Percentiles rank a stretch among this genome's conserved stretches.
Conservation (phyloP, 768 basidiomycete genomes). For the Trametes cubensis region DNA sequence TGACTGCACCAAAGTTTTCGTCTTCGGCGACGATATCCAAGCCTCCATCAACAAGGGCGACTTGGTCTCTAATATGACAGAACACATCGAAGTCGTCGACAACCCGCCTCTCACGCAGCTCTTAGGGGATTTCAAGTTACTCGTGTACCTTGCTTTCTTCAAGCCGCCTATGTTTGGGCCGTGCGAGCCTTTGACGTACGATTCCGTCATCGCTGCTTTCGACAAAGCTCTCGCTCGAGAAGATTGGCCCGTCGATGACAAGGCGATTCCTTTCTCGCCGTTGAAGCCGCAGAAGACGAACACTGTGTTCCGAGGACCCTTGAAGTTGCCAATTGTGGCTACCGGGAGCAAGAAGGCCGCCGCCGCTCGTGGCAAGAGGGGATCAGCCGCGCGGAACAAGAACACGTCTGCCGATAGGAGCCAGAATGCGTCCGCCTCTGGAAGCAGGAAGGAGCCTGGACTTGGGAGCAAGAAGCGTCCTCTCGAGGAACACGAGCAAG, state of each 20-base stretch:
- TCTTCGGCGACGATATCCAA: not conserved
- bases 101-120: not conserved
- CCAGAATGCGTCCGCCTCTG: no score
- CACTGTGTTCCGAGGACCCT: not conserved
- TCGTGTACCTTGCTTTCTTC: not conserved
- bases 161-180: not conserved
- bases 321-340: no score
- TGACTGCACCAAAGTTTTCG: not conserved
- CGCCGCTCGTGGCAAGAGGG: not conserved
- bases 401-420: no score
- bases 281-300: not conserved
- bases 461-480: not conserved
- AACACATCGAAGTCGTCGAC: no score
- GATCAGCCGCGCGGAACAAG: no score
- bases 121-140: not conserved
- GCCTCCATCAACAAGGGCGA: not conserved
- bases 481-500: not conserved
- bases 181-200: not conserved
- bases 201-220: not conserved
- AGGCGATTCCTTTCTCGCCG: not conserved
- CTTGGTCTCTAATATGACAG: not conserved
- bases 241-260: not conserved
- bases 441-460: no score
- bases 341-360: not conserved
- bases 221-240: not conserved